These are phyloP conservation scores for Candida succiphila DNA, from an alignment of 805 yeast species.

Conservation along the genomic window DNA sequence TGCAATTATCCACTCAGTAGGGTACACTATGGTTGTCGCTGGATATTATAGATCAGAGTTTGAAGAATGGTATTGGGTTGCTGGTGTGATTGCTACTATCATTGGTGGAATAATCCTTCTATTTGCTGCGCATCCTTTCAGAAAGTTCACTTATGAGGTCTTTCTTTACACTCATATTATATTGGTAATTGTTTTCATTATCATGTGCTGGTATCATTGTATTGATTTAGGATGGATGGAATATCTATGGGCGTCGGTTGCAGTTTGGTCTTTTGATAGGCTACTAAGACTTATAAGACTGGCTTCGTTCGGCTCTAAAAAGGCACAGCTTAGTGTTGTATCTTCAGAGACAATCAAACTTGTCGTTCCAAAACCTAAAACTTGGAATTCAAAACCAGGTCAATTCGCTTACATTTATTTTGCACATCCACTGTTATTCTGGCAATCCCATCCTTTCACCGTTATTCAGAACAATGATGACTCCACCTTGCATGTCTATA, in stretches of 20 bases:
- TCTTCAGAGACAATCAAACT: conserved; percentile 30
- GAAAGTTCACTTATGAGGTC: conserved; percentile 48
- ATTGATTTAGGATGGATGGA: conserved; percentile 22
- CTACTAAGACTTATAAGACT: conserved; percentile 28
- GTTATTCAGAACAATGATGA: conserved; percentile 25
- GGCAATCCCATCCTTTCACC: conserved; percentile 73
- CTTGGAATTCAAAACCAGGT: conserved; percentile 45
- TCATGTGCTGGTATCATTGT: conserved; percentile 52
- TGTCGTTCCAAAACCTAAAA: conserved; percentile 37
- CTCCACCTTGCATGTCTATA: conserved; percentile 26
- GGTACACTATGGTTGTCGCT: conserved; percentile 15
- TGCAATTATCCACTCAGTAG: conserved; percentile 29
- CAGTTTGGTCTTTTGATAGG: conserved; percentile 45
- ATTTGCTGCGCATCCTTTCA: conserved; percentile 40
- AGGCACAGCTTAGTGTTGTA: conserved; percentile 11
- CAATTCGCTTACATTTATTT: conserved; percentile 48
- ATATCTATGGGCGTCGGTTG: conserved; percentile 27
- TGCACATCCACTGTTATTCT: conserved; percentile 36
- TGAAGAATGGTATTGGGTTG: conserved; percentile 8
- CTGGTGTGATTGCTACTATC: conserved; percentile 32
- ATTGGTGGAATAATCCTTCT: conserved; percentile 32
- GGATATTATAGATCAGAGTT: conserved; percentile 6
- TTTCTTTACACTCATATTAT: conserved; percentile 51
- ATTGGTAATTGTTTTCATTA: conserved; percentile 42
- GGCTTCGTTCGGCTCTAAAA: conserved; percentile 12